Evolutionary conservation across 176 grass and related monocot species (phyloP).

Genomic region (Dendrocalamus sinicus): DNA sequence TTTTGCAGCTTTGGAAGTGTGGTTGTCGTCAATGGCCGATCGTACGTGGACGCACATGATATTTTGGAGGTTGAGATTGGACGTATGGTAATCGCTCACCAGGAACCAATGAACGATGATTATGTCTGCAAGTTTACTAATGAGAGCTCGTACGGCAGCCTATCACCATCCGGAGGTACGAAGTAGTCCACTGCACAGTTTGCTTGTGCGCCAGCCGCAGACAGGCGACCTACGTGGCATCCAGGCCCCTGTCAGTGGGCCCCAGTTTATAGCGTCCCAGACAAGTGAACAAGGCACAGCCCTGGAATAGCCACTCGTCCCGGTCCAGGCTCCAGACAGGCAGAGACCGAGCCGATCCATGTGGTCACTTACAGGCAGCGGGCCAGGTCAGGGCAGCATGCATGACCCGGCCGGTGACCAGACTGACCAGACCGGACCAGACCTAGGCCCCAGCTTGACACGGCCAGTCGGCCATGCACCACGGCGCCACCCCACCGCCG

Average conservation of each 20-base stretch:
- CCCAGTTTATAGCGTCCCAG: no score
- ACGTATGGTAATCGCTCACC: neutral
- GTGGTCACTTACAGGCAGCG: conserved; percentile 13
- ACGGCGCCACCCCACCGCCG: neutral
- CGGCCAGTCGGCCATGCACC: neutral
- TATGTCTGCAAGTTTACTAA: neutral
- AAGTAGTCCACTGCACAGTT: no score
- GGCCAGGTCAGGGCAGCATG: neutral
- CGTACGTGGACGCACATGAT: neutral
- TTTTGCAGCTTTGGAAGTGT: neutral
- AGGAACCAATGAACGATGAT: neutral
- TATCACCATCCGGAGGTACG: neutral
- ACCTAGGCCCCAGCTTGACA: neutral
- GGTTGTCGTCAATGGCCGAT: no score
- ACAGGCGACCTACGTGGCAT: neutral
- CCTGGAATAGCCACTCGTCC: conserved; percentile 19
- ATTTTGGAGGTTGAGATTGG: neutral
- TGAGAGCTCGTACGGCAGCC: neutral
- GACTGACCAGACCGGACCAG: no score
- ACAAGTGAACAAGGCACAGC: neutral
- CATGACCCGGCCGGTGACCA: neutral
- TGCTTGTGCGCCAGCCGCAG: neutral
- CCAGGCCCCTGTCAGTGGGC: neutral
- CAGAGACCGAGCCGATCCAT: neutral
- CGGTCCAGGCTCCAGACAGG: neutral